Percentiles rank a stretch among this genome's conserved stretches.
Evolutionary conservation across 2,329 filamentous ascomycete species (phyloP).

Genomic region (Arthrobotrys pseudoclavata): DNA sequence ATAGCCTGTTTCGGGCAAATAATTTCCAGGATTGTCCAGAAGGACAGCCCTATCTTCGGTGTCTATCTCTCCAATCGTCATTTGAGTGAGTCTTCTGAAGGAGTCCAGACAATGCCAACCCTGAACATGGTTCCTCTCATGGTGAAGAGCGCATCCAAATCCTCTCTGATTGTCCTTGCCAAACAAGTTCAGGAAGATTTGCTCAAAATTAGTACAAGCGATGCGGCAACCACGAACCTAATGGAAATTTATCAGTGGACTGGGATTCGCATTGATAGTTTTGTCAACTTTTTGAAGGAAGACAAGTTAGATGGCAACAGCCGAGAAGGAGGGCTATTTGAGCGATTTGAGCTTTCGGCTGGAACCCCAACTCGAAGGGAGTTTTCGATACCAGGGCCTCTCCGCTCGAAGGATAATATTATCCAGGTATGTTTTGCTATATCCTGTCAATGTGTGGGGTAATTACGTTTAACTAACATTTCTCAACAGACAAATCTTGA

Average conservation of each 20-base stretch:
- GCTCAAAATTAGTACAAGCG: constrained; percentile 71
- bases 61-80: constrained; percentile 84
- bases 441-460: background rate
- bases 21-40: constrained; percentile 29
- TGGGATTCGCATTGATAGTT: constrained; percentile 76
- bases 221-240: constrained; percentile 73
- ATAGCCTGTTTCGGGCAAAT: constrained; percentile 77
- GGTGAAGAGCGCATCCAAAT: constrained; percentile 67
- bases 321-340: constrained; percentile 39
- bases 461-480: constrained; percentile 23
- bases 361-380: constrained; percentile 19
- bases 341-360: constrained; percentile 33
- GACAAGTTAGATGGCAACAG: constrained; percentile 41
- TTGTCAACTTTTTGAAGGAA: constrained; percentile 78
- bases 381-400: constrained; percentile 33
- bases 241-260: constrained; percentile 83
- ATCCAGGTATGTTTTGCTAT: constrained; percentile 37
- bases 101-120: constrained; percentile 74
- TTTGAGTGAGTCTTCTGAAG: constrained; percentile 36
- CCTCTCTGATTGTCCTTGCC: constrained; percentile 71
- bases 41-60: constrained; percentile 75
- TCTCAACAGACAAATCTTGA: constrained; percentile 51
- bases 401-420: constrained; percentile 31
- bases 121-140: constrained; percentile 82
- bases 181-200: constrained; percentile 77